Conservation (phyloP, 306 rosid species). For the Cicer pinnatifidum region DNA sequence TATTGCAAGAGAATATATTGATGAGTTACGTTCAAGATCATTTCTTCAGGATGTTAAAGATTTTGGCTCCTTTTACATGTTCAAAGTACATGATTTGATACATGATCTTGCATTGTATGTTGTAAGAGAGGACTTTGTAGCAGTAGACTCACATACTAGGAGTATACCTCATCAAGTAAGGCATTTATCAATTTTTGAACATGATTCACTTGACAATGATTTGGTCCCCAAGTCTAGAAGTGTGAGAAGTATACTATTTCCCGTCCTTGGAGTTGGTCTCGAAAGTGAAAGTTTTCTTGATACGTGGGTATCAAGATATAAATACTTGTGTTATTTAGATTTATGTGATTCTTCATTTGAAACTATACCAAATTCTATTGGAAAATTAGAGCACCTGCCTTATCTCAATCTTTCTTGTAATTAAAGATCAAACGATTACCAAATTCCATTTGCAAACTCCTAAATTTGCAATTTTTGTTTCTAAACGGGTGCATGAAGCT, state of each 20-base stretch:
- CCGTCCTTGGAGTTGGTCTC: background rate
- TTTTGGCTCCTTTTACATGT: background rate
- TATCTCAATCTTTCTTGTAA: background rate
- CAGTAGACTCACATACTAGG: background rate
- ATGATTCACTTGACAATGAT: background rate
- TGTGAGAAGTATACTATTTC: background rate
- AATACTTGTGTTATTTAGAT: background rate
- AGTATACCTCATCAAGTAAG: background rate
- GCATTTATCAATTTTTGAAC: background rate
- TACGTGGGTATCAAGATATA: background rate
- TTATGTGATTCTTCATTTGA: background rate
- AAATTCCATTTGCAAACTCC: constrained; percentile 2
- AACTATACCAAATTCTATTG: background rate
- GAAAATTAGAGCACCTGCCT: background rate
- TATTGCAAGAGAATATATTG: background rate
- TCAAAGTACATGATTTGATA: constrained; percentile 5
- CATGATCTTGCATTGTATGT: constrained; percentile 10
- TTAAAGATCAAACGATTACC: background rate
- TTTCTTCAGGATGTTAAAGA: background rate
- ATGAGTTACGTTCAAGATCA: background rate
- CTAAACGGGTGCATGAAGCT: background rate
- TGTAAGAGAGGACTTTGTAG: background rate
- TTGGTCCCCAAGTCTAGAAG: background rate
- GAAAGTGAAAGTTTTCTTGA: background rate
- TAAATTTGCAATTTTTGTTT: background rate